Base-by-base conservation (phyloP, 352 stramenopile species). In the Phytophthora vignae region DNA sequence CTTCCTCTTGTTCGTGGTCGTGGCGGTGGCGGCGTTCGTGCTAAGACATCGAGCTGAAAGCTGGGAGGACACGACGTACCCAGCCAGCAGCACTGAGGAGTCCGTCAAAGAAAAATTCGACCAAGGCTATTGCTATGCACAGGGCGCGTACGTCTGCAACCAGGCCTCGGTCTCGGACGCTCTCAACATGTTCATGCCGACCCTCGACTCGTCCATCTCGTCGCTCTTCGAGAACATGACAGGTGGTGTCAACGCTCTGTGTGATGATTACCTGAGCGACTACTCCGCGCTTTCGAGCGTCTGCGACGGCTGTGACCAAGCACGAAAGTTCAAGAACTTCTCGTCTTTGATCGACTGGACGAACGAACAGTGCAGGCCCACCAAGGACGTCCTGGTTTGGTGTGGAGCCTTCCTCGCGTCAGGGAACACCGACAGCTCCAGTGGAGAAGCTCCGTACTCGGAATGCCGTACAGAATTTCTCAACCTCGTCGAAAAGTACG, bases 341-440 rank as follows among this genome's bases (percentile, higher is more conserved):
- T 90, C 83, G 55, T 81, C 78, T 7, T 77, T 96, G 44, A 64
- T 94, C n/a, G 76, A 91, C 55, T 96, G 87, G 87, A 82, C 87
- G 7, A 94, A 95, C 71, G 86, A 94, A 25, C 67, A 92, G 70
- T 95, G 89, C 62, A 82, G 83, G 15, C 73, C 83, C 40, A 85
- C 83, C 19, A 57, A 56, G 11, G 64, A 71, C 12, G 85, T 81
- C 11, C 60, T 87, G 50, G 53, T 79, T 4, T 96, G 85, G 84
- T 96, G 89, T 54, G 87, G 85, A 22, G 59, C 73, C 14, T 93
- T 84, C 71, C 64, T 94, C 21, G 58, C 69, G 8, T 77, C 64
- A 1, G 72, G 74, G 11, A 49, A 52, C 49, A 67, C 50, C 29
- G 78, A 69, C 48, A 77, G 57, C 42, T 73, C 73, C 3, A 53